Percentiles rank a stretch among this genome's conserved stretches.
phyloP scores from a whole-genome alignment of 768 basidiomycete genomes.

The Tulasnella sp. region DNA sequence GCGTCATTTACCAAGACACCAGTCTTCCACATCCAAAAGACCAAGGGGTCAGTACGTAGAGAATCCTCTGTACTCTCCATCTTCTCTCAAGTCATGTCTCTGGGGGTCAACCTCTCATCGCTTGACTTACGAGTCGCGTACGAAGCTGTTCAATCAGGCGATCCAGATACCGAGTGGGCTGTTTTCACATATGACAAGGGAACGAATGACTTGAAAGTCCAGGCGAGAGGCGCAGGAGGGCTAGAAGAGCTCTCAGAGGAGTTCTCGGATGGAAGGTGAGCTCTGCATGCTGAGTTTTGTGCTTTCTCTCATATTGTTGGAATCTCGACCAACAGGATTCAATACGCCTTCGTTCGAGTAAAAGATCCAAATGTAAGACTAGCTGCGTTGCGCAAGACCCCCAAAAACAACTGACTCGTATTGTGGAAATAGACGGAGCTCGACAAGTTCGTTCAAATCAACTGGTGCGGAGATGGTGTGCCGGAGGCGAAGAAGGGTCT shows the following conservation, averaged over 20 bases:
- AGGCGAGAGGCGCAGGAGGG: conserved; percentile 34
- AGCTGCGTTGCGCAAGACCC: neutral
- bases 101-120: conserved; percentile 71
- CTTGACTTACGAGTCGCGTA: conserved; percentile 66
- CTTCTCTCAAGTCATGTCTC: conserved; percentile 46
- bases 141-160: conserved; percentile 59
- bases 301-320: neutral
- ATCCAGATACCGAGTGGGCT: conserved; percentile 44
- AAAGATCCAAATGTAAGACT: conserved; percentile 69
- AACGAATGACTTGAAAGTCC: conserved; percentile 35
- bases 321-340: conserved; percentile 51
- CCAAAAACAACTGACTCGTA: neutral
- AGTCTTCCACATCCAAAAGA: neutral
- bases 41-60: neutral
- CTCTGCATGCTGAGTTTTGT: neutral
- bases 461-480: conserved; percentile 97
- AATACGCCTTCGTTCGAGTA: conserved; percentile 85
- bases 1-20: neutral
- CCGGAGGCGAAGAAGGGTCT: conserved; percentile 87
- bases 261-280: conserved; percentile 86
- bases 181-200: conserved; percentile 28
- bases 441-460: conserved; percentile 88
- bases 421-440: conserved; percentile 56
- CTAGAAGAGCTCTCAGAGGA: conserved; percentile 68
- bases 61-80: neutral